Evolutionary conservation across 495 filamentous ascomycete genomes (phyloP).

Genomic region (Sporormia fimetaria): DNA sequence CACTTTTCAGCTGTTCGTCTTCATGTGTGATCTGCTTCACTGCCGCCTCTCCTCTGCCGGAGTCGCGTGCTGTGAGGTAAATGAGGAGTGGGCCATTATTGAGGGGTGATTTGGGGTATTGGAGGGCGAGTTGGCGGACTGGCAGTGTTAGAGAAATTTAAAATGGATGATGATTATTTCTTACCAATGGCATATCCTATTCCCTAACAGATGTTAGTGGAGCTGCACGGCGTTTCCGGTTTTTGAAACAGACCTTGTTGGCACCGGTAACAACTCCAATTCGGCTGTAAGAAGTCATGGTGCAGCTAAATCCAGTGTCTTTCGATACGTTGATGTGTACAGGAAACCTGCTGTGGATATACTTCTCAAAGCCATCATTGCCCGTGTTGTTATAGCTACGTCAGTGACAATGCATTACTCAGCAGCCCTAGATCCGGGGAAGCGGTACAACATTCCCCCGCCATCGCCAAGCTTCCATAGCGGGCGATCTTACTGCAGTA

Average conservation of each 20-base stretch:
- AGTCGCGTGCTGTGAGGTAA: conserved; percentile 42
- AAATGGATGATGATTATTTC: neutral
- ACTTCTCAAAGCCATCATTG: too few species aligned
- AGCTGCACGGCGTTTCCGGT: neutral
- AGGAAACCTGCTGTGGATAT: too few species aligned
- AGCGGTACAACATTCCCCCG: too few species aligned
- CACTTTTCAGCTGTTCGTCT: conserved; percentile 35
- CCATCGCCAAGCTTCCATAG: too few species aligned
- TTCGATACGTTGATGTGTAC: too few species aligned
- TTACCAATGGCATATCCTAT: conserved; percentile 25
- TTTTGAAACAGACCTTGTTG: conserved; percentile 29
- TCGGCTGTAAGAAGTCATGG: conserved; percentile 24
- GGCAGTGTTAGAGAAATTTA: conserved; percentile 1
- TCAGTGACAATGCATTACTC: too few species aligned
- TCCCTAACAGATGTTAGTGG: conserved; percentile 23
- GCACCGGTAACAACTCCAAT: conserved; percentile 37
- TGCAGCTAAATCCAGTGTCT: too few species aligned
- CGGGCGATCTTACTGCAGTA: too few species aligned
- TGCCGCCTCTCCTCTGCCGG: conserved; percentile 34
- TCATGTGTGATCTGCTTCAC: conserved; percentile 30
- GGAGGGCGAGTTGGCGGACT: conserved; percentile 37
- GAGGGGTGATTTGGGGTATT: conserved; percentile 39
- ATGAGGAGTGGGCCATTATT: conserved; percentile 38
- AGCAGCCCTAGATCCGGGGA: too few species aligned
- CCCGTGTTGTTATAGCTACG: too few species aligned